These are phyloP conservation scores for Russula brevipes DNA, from an alignment of 768 basidiomycete genomes.

Conservation along the genomic window DNA sequence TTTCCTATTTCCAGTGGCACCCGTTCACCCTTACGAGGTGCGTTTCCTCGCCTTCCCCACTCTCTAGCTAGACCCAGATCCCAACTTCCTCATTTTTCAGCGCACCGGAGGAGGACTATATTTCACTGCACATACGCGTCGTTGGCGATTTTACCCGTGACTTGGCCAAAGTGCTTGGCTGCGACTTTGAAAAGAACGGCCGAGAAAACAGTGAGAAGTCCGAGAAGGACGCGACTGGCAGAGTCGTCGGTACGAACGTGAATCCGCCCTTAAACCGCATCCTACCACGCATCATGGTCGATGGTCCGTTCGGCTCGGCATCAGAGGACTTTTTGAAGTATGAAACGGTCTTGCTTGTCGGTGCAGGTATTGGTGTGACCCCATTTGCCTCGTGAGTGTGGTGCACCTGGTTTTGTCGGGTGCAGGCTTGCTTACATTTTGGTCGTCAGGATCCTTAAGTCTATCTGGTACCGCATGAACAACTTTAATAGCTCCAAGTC, in stretches of 20 bases:
- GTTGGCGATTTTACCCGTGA: slow-evolving; percentile 90
- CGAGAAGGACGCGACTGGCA: slow-evolving; percentile 42
- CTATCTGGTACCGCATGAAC: slow-evolving; percentile 97
- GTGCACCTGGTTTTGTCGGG: slow-evolving; percentile 26
- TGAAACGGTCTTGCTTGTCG: slow-evolving; percentile 84
- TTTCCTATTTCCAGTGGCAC: slow-evolving; percentile 96
- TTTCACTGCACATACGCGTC: slow-evolving; percentile 88
- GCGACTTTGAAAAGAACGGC: slow-evolving; percentile 62
- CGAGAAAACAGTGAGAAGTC: slow-evolving; percentile 38
- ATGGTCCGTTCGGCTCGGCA: slow-evolving; percentile 91
- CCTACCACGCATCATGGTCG: slow-evolving; percentile 91
- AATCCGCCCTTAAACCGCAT: slow-evolving; percentile 63
- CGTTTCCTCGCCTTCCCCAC: slow-evolving; percentile 14
- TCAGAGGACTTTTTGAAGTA: slow-evolving; percentile 89
- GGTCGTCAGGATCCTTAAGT: slow-evolving; percentile 63
- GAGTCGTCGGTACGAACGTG: slow-evolving; percentile 52
- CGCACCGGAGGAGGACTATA: slow-evolving; percentile 93
- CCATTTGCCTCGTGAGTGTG: slow-evolving; percentile 85
- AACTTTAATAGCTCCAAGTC: slow-evolving; percentile 67
- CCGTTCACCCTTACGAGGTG: slow-evolving; percentile 91
- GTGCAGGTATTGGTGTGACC: slow-evolving; percentile 94
- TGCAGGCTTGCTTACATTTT: not conserved
- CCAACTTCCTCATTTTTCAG: slow-evolving; percentile 34
- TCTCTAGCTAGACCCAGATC: slow-evolving; percentile 7
- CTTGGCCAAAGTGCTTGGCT: slow-evolving; percentile 76